Evolutionary conservation across 129 eudicot genomes (phyloP).

Genomic region (carrot (Daucus carota)): DH1_v3.0 NC_030383.2:16605001-16605500

Average conservation of each 20-base stretch:
- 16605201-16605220: background rate
- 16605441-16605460: background rate
- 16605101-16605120: background rate
- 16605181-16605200: background rate
- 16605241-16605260: background rate
- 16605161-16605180: background rate
- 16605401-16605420: background rate
- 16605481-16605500: background rate
- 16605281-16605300: background rate
- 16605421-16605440: background rate
- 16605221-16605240: background rate
- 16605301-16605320: background rate
- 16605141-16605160: background rate
- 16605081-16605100: background rate
- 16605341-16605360: background rate
- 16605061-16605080: background rate
- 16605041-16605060: background rate
- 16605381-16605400: background rate
- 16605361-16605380: background rate
- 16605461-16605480: background rate
- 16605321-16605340: background rate
- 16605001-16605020: background rate
- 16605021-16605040: background rate
- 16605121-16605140: background rate
- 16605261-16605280: background rate